Percentiles rank a stretch among this genome's conserved stretches.
Evolutionary conservation across 257 asterid genomes (phyloP).

Genomic region (Fraxinus americana): DNA sequence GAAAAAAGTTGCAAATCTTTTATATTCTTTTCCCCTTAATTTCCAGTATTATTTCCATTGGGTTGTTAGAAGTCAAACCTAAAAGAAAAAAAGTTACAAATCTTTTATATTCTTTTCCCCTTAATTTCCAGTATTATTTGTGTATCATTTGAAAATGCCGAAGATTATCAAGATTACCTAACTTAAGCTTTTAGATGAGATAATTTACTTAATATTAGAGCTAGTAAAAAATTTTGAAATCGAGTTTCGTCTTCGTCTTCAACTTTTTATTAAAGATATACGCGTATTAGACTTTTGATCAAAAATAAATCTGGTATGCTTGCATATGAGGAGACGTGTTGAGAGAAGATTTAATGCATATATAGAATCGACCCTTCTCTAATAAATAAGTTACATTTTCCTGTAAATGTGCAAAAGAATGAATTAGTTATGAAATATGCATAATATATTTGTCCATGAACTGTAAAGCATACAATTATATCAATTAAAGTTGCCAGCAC

Average conservation of each 20-base stretch:
- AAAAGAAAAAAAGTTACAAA: slow-evolving; percentile 13
- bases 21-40: slow-evolving; percentile 9
- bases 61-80: slow-evolving; percentile 21
- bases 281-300: not conserved
- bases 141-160: not conserved
- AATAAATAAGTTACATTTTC: no score
- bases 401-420: not conserved
- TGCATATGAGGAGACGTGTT: not conserved
- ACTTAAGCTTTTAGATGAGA: no score
- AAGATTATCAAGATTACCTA: no score
- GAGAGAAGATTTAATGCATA: not conserved
- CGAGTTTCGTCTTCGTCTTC: not conserved
- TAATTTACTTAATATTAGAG: not conserved
- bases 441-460: no score
- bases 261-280: no score
- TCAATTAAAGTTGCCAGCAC: not conserved
- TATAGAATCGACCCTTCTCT: no score
- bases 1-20: slow-evolving; percentile 2
- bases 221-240: not conserved
- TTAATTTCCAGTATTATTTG: not conserved
- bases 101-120: slow-evolving; percentile 11
- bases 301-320: not conserved
- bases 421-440: not conserved
- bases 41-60: not conserved
- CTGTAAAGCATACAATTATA: no score